Base-by-base conservation (phyloP, 768 basidiomycete genomes). In the Postia placenta region DNA sequence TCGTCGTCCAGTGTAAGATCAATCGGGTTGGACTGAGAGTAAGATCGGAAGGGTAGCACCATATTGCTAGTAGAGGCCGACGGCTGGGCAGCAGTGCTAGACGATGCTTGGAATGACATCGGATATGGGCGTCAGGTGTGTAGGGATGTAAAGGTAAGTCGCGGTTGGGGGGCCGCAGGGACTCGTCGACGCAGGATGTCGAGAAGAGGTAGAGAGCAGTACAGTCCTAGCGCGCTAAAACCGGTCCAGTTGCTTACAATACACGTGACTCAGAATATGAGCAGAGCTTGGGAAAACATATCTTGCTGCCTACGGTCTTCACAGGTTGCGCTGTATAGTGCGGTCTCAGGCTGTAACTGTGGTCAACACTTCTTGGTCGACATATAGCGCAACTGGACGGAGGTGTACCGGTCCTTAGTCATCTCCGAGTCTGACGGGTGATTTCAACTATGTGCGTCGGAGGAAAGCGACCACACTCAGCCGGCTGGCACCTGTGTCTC, bases 1-100 rank as follows among this genome's bases (percentile, higher is more conserved):
- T 84, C 83, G 64, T 85, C 83, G 66, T 84, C 85, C 52, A 71
- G 68, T 22, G 83, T 87, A 52, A 87, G 74, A 71, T 87, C 85
- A 63, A 87, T 87, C 56, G 74, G 78, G 56, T 77, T 71, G 12
- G 74, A 68, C 54, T 73, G 71, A 50, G 67, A 66, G 51, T 70
- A 65, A 19, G 67, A 63, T 7, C 68, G 69, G 40, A 49, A 36
- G 7, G 48, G 41, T 20, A 41, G 36, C 11, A 30, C 27, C 9
- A 20, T 30, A 14, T n/a, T 45, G 45, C 20, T 33, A 42, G 48
- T 36, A 35, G 57, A 50, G 17, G 54, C 27, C 19, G 27, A 23
- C 22, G 46, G 27, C 22, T 25, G 22, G 9, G 28, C 6, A 17
- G 43, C 49, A 28, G 42, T 1, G 47, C 23, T 43, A 25, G 44